These are phyloP conservation scores for Phytophthora ramorum DNA, from an alignment of 352 stramenopile species.

Conservation along the genomic window DNA sequence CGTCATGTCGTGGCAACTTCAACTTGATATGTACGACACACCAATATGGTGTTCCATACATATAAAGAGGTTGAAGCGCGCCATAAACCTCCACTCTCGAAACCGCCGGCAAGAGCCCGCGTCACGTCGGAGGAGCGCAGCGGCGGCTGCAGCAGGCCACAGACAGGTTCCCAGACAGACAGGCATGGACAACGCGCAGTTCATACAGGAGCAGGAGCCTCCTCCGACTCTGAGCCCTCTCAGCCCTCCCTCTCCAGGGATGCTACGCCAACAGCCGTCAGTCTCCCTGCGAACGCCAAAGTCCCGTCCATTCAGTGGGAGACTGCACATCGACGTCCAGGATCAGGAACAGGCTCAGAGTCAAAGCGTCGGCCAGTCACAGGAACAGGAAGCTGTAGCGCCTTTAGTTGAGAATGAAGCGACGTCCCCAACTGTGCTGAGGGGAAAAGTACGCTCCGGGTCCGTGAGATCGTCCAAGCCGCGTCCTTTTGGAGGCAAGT, in stretches of 20 bases:
- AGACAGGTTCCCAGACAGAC: background rate
- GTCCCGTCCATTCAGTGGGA: constrained; percentile 10
- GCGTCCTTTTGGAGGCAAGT: constrained; percentile 30
- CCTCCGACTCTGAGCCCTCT: background rate
- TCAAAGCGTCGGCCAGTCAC: background rate
- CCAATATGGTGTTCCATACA: constrained; percentile 25
- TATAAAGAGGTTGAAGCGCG: constrained; percentile 30
- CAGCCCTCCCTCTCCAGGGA: background rate
- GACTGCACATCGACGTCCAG: constrained; percentile 10
- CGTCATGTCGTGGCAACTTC: constrained; percentile 16
- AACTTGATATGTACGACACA: constrained; percentile 27
- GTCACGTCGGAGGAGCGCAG: constrained; percentile 2
- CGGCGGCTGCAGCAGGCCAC: background rate
- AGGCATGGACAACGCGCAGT: constrained; percentile 4
- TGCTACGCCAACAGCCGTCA: constrained; percentile 12
- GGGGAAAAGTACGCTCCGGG: constrained; percentile 9
- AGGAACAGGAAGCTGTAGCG: constrained; percentile 4
- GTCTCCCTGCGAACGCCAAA: constrained; percentile 13
- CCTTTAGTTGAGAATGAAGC: background rate
- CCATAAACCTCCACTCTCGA: constrained; percentile 27
- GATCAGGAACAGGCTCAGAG: constrained; percentile 5
- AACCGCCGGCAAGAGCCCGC: constrained; percentile 18
- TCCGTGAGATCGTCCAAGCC: constrained; percentile 13
- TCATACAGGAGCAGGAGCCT: background rate
- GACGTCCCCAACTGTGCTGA: background rate